Base-by-base conservation (phyloP, 1,139 yeast species). In the Candida pseudocylindracea region DNA sequence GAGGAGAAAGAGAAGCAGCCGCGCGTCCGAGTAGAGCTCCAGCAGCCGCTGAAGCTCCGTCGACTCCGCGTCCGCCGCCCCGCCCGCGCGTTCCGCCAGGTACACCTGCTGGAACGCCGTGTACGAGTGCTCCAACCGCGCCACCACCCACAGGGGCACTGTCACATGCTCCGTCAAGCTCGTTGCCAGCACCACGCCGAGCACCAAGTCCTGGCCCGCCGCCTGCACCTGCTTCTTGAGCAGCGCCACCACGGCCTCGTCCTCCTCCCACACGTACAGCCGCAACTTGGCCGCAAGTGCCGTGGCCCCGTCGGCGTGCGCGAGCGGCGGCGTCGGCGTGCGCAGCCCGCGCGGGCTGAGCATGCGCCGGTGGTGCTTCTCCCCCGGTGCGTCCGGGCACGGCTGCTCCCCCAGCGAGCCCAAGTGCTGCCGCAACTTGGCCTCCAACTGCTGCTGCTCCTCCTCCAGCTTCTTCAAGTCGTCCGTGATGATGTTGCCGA, bases 401-500 rank as follows among this genome's bases (percentile, higher is more conserved):
- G n/a, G 6, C 20, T 15, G 4, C 20, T 15, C 20, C 20, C 6
- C 20, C 20, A 6, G 7, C 10, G 4, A 4, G 27, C n/a, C 27
- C 27, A 26, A 26, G 10, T 10, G n/a, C 11, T 27, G 12, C 8
- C 10, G 29, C 12, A 27, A 11, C 29, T 27, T 11, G 3, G 42
- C 46, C 37, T 61, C 62, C 12, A 79, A 49, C 30, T 57, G 61
- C 2, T 46, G 47, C 27, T 78, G 55, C 30, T 73, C 70, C 37
- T 55, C 63, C 24, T 67, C 69, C 43, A 72, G 78, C 10, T 67
- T 68, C 41, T 60, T 70, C 43, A 81, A 60, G 45, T 85, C 95
- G 41, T 85, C 96, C 31, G 72, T 68, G 29, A 85, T 53, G 29
- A 80, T 60, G 46, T 78, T 71, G 12, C 76, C 65, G 44, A 85